Evolutionary conservation across 768 basidiomycete genomes (phyloP), one percentile per base, ranked within the genome.

Genomic region (Pleurotus salmoneostramineus): DNA sequence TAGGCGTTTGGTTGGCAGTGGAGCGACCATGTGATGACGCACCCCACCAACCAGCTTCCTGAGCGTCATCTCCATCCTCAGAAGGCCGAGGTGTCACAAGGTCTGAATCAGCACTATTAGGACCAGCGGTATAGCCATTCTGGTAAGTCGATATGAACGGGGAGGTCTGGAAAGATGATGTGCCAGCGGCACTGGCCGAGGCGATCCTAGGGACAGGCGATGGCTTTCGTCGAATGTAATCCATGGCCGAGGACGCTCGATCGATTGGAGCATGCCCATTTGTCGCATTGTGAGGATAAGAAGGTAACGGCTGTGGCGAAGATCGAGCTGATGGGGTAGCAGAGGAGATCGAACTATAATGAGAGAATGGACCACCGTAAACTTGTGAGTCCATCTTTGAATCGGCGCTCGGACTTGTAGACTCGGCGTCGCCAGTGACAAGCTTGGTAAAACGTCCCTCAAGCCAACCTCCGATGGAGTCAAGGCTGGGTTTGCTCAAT

Each of bases 401-500:
- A 35, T 76, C 76, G 37, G 72, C 76, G 10, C 69, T 69, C 5
- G 69, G 65, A 8, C 80, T 71, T 12, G 75, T 74, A 7, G 74
- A 68, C 40, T 89, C 89, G n/a, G 78, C 82, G 52, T 97, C 95
- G 2, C 96, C 97, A 6, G 95, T 92, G 59, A 99, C 94, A 63
- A 99, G 87, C 67, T 95, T 95, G 12, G 93, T 93, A 66, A 99
- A 84, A 14, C 90, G 84, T 10, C 91, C 89, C 72, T 94, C 96
- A 27, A 98, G 78, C 89, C 95, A 98, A 45, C 86, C 88, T 31
- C 95, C 91, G 50, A 98, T 84, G 35, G 87, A 88, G 68, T 98
- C 95, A 47, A 98, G 79, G 60, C 91, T 96, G 2, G 97, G 95
- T 65, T 95, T 94, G 36, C 86, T 80, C 61, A 95, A 78, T 68